These are phyloP conservation scores for Nannochloris sp. DNA, from an alignment of 139 green algal genomes.

Conservation along the genomic window DNA sequence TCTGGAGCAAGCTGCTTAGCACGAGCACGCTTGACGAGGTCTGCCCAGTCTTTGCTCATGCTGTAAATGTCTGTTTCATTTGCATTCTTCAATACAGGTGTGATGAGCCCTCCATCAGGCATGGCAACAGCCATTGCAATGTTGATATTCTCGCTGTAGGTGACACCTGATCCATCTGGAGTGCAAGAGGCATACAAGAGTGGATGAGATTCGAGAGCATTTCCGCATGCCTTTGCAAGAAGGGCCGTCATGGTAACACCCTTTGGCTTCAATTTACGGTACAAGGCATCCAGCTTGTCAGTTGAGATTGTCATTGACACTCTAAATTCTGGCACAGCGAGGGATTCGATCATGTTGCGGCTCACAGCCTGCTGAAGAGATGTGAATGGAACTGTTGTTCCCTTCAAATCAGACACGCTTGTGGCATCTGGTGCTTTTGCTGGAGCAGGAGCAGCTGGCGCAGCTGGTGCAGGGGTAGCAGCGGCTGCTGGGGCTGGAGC, in stretches of 20 bases:
- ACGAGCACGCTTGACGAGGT: conserved; percentile 84
- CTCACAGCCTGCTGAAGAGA: conserved; percentile 81
- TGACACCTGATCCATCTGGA: conserved; percentile 74
- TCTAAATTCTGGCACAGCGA: conserved; percentile 92
- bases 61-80: conserved; percentile 93
- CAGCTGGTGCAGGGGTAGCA: conserved; percentile 27
- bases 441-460: conserved; percentile 29
- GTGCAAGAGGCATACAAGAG: conserved; percentile 81
- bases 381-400: conserved; percentile 83
- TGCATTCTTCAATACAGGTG: conserved; percentile 88
- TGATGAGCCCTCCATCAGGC: conserved; percentile 94
- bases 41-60: conserved; percentile 68
- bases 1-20: conserved; percentile 81
- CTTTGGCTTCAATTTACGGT: conserved; percentile 94
- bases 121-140: conserved; percentile 92
- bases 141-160: conserved; percentile 91
- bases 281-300: conserved; percentile 89
- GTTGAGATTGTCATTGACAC: conserved; percentile 86
- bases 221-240: conserved; percentile 86
- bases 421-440: conserved; percentile 34
- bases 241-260: conserved; percentile 97
- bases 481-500: conserved; percentile 26
- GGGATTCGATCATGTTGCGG: conserved; percentile 88
- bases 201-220: conserved; percentile 84
- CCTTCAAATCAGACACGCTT: conserved; percentile 68